Evolutionary conservation across 1,139 yeast genomes (phyloP).

Genomic region (Lodderomyces metapsilosis): DNA sequence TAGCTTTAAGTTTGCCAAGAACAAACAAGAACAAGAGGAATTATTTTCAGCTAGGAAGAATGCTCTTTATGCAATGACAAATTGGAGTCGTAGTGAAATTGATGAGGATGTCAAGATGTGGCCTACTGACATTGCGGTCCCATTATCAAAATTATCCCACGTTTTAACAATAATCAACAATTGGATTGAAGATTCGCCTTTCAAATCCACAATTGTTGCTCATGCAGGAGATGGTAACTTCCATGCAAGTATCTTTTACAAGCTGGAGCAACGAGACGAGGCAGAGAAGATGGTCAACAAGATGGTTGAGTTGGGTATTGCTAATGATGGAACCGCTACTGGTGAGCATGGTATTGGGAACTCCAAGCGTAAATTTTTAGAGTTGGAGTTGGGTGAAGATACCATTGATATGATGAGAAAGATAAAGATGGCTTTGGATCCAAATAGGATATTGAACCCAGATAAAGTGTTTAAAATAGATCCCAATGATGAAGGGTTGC

Average conservation of each 20-base stretch:
- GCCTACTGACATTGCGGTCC: slow-evolving; percentile 73
- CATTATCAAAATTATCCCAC: slow-evolving; percentile 64
- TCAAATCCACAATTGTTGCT: slow-evolving; percentile 59
- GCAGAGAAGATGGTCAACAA: slow-evolving; percentile 32
- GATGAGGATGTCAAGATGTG: slow-evolving; percentile 39
- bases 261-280: slow-evolving; percentile 40
- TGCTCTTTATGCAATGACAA: slow-evolving; percentile 44
- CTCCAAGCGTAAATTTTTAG: slow-evolving; percentile 52
- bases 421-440: slow-evolving; percentile 54
- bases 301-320: slow-evolving; percentile 41
- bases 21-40: slow-evolving; percentile 38
- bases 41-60: slow-evolving; percentile 44
- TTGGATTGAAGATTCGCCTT: slow-evolving; percentile 57
- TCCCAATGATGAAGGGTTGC: slow-evolving; percentile 42
- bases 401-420: slow-evolving; percentile 57
- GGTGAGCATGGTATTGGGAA: slow-evolving; percentile 67
- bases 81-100: slow-evolving; percentile 44
- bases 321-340: slow-evolving; percentile 58
- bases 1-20: slow-evolving; percentile 33
- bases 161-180: slow-evolving; percentile 58
- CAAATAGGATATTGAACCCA: slow-evolving; percentile 57
- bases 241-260: slow-evolving; percentile 74
- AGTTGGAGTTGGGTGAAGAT: slow-evolving; percentile 48
- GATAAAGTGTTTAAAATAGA: slow-evolving; percentile 62
- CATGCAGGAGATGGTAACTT: slow-evolving; percentile 93